These are phyloP conservation scores for Teratosphaeria zuluensis DNA, from an alignment of 2,329 filamentous ascomycete species.

Conservation along the genomic window DNA sequence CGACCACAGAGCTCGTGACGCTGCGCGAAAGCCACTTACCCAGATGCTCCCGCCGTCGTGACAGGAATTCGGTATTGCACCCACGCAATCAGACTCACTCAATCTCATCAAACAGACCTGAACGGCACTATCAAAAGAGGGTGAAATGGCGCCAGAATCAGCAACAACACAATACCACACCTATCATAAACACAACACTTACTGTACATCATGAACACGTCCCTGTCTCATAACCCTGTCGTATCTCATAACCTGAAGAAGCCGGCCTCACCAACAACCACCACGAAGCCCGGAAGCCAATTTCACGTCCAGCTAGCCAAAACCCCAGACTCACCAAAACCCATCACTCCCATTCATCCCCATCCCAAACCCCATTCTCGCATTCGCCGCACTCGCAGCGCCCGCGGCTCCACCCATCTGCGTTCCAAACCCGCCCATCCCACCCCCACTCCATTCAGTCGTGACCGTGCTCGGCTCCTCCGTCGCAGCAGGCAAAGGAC, in stretches of 20 bases:
- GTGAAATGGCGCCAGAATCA: neutral
- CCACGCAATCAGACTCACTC: no score
- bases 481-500: neutral
- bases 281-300: neutral
- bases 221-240: neutral
- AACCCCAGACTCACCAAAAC: conserved; percentile 10
- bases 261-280: neutral
- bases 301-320: neutral
- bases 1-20: no score
- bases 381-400: conserved; percentile 9
- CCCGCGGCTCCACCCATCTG: neutral
- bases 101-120: no score
- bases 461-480: conserved; percentile 1
- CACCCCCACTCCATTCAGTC: conserved; percentile 8
- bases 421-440: conserved; percentile 1
- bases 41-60: no score
- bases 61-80: no score
- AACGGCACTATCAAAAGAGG: neutral
- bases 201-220: neutral
- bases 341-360: conserved; percentile 20
- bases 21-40: no score
- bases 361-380: conserved; percentile 12
- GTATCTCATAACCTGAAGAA: no score
- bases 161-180: neutral
- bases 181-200: neutral